These are phyloP conservation scores for Aspergillus hiratsukae DNA, from an alignment of 2,329 filamentous ascomycete genomes.

Conservation along the genomic window DNA sequence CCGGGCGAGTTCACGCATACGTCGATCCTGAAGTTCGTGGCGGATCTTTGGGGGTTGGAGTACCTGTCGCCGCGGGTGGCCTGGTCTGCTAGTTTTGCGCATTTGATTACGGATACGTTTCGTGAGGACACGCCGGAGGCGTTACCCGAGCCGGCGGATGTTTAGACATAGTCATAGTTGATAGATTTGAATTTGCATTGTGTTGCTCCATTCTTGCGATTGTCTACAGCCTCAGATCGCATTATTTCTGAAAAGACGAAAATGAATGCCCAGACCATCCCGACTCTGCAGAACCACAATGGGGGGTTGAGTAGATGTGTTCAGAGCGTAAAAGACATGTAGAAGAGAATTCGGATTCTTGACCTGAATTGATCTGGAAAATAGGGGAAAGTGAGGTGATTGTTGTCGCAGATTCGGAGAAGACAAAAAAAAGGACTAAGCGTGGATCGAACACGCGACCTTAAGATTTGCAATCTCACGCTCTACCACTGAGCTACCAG, in stretches of 20 bases:
- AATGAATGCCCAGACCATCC: too few relatives aligned
- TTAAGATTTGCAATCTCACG: background rate
- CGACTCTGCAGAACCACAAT: too few relatives aligned
- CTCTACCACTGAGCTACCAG: background rate
- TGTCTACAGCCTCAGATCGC: too few relatives aligned
- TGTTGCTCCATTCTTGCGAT: too few relatives aligned
- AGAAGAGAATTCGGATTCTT: too few relatives aligned
- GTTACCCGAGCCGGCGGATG: constrained; percentile 22
- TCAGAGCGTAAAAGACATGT: too few relatives aligned
- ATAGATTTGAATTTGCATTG: too few relatives aligned
- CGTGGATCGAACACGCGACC: background rate
- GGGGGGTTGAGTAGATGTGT: too few relatives aligned
- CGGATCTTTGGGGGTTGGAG: constrained; percentile 42
- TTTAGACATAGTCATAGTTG: constrained; percentile 7
- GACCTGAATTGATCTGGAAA: too few relatives aligned
- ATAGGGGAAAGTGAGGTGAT: too few relatives aligned
- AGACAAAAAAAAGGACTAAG: background rate
- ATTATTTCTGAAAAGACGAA: too few relatives aligned
- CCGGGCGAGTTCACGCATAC: constrained; percentile 43
- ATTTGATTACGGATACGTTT: constrained; percentile 21
- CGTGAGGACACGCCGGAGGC: constrained; percentile 24
- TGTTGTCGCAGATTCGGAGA: too few relatives aligned
- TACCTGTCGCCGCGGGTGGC: constrained; percentile 36
- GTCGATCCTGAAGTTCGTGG: constrained; percentile 41
- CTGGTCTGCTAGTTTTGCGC: constrained; percentile 36